These are phyloP conservation scores for Beauveria bassiana DNA, from an alignment of 2,329 filamentous ascomycete genomes.

Conservation along the genomic window DNA sequence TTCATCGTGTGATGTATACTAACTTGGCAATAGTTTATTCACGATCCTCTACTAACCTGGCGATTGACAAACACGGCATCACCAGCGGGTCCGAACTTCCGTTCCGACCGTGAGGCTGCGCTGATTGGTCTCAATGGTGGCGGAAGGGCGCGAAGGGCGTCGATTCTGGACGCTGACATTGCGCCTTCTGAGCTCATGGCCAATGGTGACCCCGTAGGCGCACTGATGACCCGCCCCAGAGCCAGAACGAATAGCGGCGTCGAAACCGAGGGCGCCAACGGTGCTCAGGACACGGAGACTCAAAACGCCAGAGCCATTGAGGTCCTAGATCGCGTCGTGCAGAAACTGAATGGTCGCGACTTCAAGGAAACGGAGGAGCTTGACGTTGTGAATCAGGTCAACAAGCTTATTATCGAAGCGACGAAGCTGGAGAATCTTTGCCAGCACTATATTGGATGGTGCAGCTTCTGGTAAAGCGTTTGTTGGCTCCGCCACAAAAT, in stretches of 20 bases:
- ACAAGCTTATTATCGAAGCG: conserved; percentile 88
- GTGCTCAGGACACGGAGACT: conserved; percentile 54
- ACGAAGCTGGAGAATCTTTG: conserved; percentile 96
- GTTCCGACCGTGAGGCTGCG: conserved; percentile 49
- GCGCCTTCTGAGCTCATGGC: conserved; percentile 53
- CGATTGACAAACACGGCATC: conserved; percentile 63
- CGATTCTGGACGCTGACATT: conserved; percentile 58
- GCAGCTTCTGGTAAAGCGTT: conserved; percentile 76
- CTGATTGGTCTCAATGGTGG: conserved; percentile 35
- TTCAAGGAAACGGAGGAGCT: conserved; percentile 84
- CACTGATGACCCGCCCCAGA: conserved; percentile 41
- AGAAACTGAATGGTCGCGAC: conserved; percentile 90
- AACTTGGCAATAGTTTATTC: conserved; percentile 66
- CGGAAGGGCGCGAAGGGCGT: conserved; percentile 55
- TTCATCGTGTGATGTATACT: not conserved
- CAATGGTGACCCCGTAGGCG: conserved; percentile 34
- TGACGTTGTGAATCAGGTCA: conserved; percentile 79
- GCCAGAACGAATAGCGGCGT: conserved; percentile 54
- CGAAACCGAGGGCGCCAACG: conserved; percentile 24
- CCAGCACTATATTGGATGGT: conserved; percentile 99
- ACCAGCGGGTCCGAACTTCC: conserved; percentile 60
- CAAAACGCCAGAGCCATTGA: conserved; percentile 92
- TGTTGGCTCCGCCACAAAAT: not conserved
- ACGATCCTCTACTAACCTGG: conserved; percentile 98
- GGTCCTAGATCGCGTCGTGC: conserved; percentile 83